Evolutionary conservation across 75 land plant species (phyloP).

Genomic region (Picea sitchensis): DNA sequence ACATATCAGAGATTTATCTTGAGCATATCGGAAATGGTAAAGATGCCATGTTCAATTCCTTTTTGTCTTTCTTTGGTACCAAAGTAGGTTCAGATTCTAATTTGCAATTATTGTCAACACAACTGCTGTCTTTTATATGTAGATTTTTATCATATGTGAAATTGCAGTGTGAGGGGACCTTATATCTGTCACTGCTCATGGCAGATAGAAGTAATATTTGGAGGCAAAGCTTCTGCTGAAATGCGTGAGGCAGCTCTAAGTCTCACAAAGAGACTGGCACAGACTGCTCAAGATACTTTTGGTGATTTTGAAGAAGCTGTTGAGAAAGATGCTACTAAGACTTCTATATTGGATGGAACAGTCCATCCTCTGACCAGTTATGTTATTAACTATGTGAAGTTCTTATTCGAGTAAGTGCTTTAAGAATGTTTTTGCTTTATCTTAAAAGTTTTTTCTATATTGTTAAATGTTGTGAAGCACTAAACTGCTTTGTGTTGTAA

Average conservation of each 20-base stretch:
- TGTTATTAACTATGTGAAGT: conserved; percentile 96
- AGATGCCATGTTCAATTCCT: background rate
- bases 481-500: background rate
- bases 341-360: conserved; percentile 85
- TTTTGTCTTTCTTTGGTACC: background rate
- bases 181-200: background rate
- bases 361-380: conserved; percentile 97
- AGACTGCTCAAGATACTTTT: conserved; percentile 89
- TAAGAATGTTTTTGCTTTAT: background rate
- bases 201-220: conserved; percentile 70
- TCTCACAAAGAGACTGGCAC: conserved; percentile 78
- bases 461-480: background rate
- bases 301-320: conserved; percentile 93
- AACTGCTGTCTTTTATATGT: background rate
- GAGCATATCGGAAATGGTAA: no score
- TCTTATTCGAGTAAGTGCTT: conserved; percentile 82
- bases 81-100: background rate
- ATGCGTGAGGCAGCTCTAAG: conserved; percentile 68
- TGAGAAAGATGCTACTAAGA: conserved; percentile 93
- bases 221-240: conserved; percentile 67
- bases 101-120: background rate
- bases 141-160: background rate
- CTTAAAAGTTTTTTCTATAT: background rate
- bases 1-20: no score
- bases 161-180: background rate